A percentile compares a stretch with the other conserved stretches of the same genome.
Conservation (phyloP, 108 stramenopile species). For the Stephanodiscus minutulus region DNA sequence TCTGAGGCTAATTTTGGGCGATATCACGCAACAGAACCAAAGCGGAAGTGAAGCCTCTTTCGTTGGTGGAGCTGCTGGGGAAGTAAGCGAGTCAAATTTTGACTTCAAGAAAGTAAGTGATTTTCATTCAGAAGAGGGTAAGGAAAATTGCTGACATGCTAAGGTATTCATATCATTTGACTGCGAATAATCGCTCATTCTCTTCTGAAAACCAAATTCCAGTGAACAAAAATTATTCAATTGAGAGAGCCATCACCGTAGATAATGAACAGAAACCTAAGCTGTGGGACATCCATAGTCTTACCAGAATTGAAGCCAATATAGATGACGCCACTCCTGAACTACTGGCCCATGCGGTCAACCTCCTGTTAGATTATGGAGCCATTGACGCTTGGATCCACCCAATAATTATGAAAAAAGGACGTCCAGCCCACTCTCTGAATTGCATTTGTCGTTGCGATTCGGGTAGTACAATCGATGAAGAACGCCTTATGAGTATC, state of each 20-base stretch:
- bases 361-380: constrained; percentile 65
- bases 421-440: constrained; percentile 81
- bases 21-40: constrained; percentile 15
- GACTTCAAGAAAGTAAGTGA: constrained; percentile 27
- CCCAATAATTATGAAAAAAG: constrained; percentile 96
- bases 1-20: constrained; percentile 83
- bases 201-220: not conserved
- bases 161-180: not conserved
- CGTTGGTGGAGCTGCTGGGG: not conserved
- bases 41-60: not conserved
- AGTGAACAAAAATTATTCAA: not conserved
- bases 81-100: not conserved
- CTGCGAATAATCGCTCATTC: not conserved
- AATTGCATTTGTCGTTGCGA: constrained; percentile 70
- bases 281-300: constrained; percentile 51
- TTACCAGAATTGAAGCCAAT: constrained; percentile 84
- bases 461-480: constrained; percentile 1
- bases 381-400: constrained; percentile 88
- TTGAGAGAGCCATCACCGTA: not conserved
- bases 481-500: constrained; percentile 52
- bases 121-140: constrained; percentile 24
- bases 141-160: not conserved
- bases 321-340: constrained; percentile 93
- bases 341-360: constrained; percentile 69
- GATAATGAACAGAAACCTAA: not conserved